Evolutionary conservation across 176 grass and related monocot species (phyloP), one percentile per base, ranked within the genome.

Genomic region (Oryza glaberrima): DNA sequence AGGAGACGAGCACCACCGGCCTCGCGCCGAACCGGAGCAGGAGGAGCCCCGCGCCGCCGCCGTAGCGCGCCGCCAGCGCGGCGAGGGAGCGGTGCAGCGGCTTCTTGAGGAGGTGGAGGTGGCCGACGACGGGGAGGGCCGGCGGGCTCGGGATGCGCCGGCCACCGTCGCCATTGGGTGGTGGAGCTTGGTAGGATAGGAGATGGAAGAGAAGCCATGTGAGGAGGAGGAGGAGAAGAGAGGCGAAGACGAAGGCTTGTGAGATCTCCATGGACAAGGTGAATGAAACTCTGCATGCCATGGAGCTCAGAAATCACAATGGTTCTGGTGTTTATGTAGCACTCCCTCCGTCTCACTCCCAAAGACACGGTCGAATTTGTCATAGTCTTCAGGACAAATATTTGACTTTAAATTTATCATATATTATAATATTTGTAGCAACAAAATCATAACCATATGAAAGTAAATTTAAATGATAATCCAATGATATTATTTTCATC

Each of bases 91-190:
- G 92, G 77, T 94, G 92, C 1, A 94, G 72, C 7, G 92, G 94
- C 20, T 92, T 90, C 77, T 90, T 90, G 73, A 94, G 73, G 66
- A 97, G 88, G 83, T 97, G 90, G 77, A 97, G 88, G 82, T 97
- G 94, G 64, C 94, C 90, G n/a, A 92, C 0, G 68, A 97, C 11
- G 0, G 90, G 94, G 1, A 90, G 85, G 2, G 80, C 75, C 3
- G 86, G 87, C 4, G 88, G 89, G 22, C 78, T 89, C 2, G 92
- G 85, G 78, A 85, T 67, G 26, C 47, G 63, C 17, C 35, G 76
- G 52, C 56, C 52, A 32, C 25, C 67, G 9, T 23, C 44, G 80
- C 67, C 67, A 34, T 72, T 52, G 5, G 40, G 2, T 17, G 41
- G 25, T 41, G 40, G 40, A 9, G 28, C 17, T 22, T 22, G 56